Conservation (phyloP, 768 basidiomycete species). For the Punctularia strigosozonata region DNA sequence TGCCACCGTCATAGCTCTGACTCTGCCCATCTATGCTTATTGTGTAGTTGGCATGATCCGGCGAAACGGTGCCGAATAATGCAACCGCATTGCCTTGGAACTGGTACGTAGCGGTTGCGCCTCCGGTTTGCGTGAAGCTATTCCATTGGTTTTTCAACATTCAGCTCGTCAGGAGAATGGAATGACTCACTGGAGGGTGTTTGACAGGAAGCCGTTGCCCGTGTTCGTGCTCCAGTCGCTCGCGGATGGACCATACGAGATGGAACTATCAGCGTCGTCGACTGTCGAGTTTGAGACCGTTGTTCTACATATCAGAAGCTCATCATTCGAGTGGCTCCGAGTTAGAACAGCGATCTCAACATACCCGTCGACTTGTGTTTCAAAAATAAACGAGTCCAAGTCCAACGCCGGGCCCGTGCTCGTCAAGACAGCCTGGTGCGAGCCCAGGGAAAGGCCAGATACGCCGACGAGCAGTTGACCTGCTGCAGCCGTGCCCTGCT, state of each 20-base stretch:
- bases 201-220: conserved; percentile 19
- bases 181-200: conserved; percentile 31
- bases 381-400: conserved; percentile 36
- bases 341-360: conserved; percentile 19
- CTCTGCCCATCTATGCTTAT: conserved; percentile 31
- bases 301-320: not conserved
- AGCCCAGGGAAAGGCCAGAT: conserved; percentile 29
- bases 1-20: conserved; percentile 22
- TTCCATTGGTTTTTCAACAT: not conserved
- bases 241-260: conserved; percentile 26
- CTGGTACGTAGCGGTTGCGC: conserved; percentile 28
- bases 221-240: conserved; percentile 25
- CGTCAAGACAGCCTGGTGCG: conserved; percentile 35
- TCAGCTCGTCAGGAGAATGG: not conserved
- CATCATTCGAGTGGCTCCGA: not conserved
- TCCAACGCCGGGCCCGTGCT: conserved; percentile 31
- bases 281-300: conserved; percentile 17
- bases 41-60: conserved; percentile 37
- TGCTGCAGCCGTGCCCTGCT: conserved; percentile 14
- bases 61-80: conserved; percentile 39
- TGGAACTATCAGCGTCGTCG: conserved; percentile 29
- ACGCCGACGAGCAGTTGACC: conserved; percentile 31
- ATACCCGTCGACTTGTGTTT: conserved; percentile 24
- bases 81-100: conserved; percentile 44
- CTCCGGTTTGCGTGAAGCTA: conserved; percentile 29